Evolutionary conservation across 768 basidiomycete species (phyloP), one percentile per base, ranked within the genome.

Genomic region (Leccinum rimulosum): DNA sequence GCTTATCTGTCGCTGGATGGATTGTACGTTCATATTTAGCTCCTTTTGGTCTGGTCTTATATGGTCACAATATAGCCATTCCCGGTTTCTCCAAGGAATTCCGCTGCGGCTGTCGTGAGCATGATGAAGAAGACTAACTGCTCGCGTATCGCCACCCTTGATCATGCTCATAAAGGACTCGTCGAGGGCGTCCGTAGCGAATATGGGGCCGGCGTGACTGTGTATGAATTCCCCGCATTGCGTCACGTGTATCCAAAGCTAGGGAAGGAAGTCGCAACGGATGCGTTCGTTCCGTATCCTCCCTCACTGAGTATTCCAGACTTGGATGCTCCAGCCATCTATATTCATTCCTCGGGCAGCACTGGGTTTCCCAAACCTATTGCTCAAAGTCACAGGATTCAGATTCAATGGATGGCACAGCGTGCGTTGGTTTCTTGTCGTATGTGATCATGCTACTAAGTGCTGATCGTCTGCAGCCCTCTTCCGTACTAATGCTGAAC

Each of bases 311-410:
- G 15, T 38, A 61, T 58, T 9, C 64, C 68, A 8, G 68, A 70
- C 9, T 55, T 68, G 25, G 76, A 79, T 57, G 63, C 73, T 2
- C 74, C 78, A 15, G 76, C 76, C 0, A 55, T 80, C 15, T 79
- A 82, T n/a, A 61, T 82, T 54, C 81, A 82, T 59, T 79, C 80
- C 0, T 82, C 79, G 4, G 81, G 81, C 12, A 81, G 80, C 6
- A 80, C 79, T 3, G 81, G 79, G n/a, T 70, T 80, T 38, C 81
- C 81, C 1, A 82, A 82, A 64, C 74, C 80, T 1, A 77, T 82
- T 30, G 61, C 71, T 3, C 70, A 77, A 45, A 76, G 68, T 1
- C 69, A 77, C 54, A 68, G 65, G 28, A 64, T 66, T 9, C 54
- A 78, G 25, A 54, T 70, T 3, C 73, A 80, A 30, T 77, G 77